phyloP scores from a whole-genome alignment of 306 rosid genomes.

The Begonia masoniana region DNA sequence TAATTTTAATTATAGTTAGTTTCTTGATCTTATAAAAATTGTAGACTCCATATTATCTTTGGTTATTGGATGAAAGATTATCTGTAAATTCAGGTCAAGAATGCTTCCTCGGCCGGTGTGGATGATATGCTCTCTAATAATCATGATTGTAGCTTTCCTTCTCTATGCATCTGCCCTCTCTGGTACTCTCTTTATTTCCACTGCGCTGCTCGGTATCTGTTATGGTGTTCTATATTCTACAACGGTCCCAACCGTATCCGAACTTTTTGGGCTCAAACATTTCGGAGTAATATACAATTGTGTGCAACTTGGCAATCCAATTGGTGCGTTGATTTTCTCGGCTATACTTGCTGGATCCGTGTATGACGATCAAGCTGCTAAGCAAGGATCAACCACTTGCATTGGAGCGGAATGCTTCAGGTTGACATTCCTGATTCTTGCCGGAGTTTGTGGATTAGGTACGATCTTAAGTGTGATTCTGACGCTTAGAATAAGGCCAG shows the following conservation, averaged over 20 bases:
- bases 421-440: slow-evolving; percentile 56
- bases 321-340: slow-evolving; percentile 63
- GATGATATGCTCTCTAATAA: slow-evolving; percentile 50
- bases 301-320: slow-evolving; percentile 57
- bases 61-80: not conserved
- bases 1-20: not conserved
- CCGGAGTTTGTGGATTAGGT: slow-evolving; percentile 52
- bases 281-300: slow-evolving; percentile 49
- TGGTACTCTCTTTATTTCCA: slow-evolving; percentile 55
- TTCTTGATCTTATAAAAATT: not conserved
- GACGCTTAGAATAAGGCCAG: slow-evolving; percentile 55
- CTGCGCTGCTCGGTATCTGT: slow-evolving; percentile 57
- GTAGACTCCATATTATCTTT: not conserved
- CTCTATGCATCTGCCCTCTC: slow-evolving; percentile 42
- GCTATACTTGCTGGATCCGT: slow-evolving; percentile 47
- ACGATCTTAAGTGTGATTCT: slow-evolving; percentile 50
- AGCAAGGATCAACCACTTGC: slow-evolving; percentile 60
- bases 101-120: slow-evolving; percentile 58
- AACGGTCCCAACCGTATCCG: slow-evolving; percentile 43
- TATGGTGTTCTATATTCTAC: slow-evolving; percentile 46
- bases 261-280: slow-evolving; percentile 57
- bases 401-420: slow-evolving; percentile 64
- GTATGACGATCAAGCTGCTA: slow-evolving; percentile 67
- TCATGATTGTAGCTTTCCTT: slow-evolving; percentile 40
- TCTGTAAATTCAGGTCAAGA: slow-evolving; percentile 28